Evolutionary conservation across 2,329 filamentous ascomycete genomes (phyloP), one percentile per base, ranked within the genome.

Genomic region (Cryphonectria naterciae): DNA sequence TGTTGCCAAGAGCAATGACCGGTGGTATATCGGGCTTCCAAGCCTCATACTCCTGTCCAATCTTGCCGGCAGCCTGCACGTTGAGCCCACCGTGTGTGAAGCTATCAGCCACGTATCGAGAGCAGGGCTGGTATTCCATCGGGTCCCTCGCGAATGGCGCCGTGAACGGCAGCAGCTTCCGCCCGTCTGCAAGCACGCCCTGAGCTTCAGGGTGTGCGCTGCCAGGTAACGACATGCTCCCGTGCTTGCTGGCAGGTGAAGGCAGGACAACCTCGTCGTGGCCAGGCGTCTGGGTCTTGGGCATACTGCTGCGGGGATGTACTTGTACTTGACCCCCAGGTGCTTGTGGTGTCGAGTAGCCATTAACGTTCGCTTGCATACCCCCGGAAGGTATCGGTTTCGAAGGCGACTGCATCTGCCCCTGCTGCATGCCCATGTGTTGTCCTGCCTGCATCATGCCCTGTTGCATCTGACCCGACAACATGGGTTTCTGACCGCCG

Each of bases 1-100:
- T 93, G 28, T 94, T 87, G 11, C 95, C 96, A 67, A 98, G 86
- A 76, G 98, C 95, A 32, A 87, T 84, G 25, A 94, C 85, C 2
- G 85, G 83, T 0, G 96, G 95, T 52, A 94, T 86, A 70, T 93
- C 91, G 0, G 95, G 94, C 76, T 91, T 93, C 76, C 89, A 85
- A 61, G 86, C 85, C 65, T 89, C 84, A 52, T 97, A 85, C 63
- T 93, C 89, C 46, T 87, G 85, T 6, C 92, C 91, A 65, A 94
- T 80, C 65, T 88, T 87, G 68, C 85, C 85, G 32, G 93, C 83
- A 6, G 90, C 87, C 52, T 88, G 84, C 17, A 95, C 83, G 71
- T 93, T 88, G 71, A 95, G 86, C 0, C 94, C 93, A 11, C 94
- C 94, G 79, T 91, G 91, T 1, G 87, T 86, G 58, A 86, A 85